Conservation (phyloP, 176 grass and related monocot species). For the Carex scoparia region DNA sequence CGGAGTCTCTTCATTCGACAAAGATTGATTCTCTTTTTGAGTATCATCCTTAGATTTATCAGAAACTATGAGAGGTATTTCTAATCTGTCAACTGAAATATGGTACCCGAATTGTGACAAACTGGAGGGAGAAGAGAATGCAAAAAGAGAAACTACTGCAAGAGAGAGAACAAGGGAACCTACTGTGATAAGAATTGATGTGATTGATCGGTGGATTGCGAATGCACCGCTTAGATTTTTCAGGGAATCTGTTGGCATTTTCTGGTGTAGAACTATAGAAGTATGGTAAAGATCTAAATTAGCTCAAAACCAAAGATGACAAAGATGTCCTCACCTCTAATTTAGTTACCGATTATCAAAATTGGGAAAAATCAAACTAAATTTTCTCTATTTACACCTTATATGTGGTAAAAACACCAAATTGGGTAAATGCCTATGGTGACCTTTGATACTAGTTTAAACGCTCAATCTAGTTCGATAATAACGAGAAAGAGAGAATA, state of each 20-base stretch:
- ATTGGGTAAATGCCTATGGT: not conserved
- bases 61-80: not conserved
- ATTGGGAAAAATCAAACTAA: not conserved
- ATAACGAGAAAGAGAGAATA: too few relatives aligned
- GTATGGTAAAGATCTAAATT: not conserved
- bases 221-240: slow-evolving; percentile 23
- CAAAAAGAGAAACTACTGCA: slow-evolving; percentile 45
- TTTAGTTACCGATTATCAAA: not conserved
- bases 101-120: slow-evolving; percentile 43
- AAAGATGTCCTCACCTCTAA: not conserved
- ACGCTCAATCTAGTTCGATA: too few relatives aligned
- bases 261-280: not conserved
- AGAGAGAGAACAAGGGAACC: slow-evolving; percentile 47
- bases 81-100: slow-evolving; percentile 3
- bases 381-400: not conserved
- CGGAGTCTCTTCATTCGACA: slow-evolving; percentile 6
- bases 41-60: slow-evolving; percentile 7
- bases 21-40: not conserved
- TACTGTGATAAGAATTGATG: slow-evolving; percentile 38
- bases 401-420: too few relatives aligned
- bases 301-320: not conserved
- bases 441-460: too few relatives aligned
- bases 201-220: slow-evolving; percentile 39
- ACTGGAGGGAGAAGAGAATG: slow-evolving; percentile 35
- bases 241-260: slow-evolving; percentile 18